Base-by-base conservation (phyloP, 352 stramenopile genomes). In the Stramenopiles sp. region DNA sequence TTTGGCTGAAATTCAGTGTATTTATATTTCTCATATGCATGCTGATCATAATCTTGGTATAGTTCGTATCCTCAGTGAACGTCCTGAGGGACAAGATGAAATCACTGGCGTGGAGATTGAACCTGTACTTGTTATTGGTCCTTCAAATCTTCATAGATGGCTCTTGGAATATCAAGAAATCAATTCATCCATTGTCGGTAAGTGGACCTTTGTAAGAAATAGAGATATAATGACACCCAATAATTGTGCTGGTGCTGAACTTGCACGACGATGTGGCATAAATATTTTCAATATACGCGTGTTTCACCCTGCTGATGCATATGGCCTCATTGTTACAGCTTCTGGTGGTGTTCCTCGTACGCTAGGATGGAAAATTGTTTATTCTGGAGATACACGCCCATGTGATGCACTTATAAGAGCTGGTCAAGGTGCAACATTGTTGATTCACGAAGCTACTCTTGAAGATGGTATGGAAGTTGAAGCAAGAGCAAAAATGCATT, bases 391-490 rank as follows among this genome's bases (percentile, higher is more conserved):
- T 23, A 46, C 19, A 3, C 26, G 35, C 7, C 47, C 46, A 0
- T 50, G 38, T 37, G 43, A 48, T 10, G 42, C 42, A 5, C 8
- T 49, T 7, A n/a, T 48, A 5, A 6, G 5, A 28, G 18, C 44
- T 18, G 21, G 20, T 17, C 6, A 17, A 5, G 52, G 54, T 23
- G 50, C 58, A 6, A 57, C 68, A 38, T 39, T 95, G 22, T 57
- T 95, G 7, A 78, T 95, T 41, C 81, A 95, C 46, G 81, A 96
- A 55, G 79, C 81, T 19, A 96, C 81, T 0, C 93, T 96, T 50
- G 78, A 92, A 45, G 69, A 93, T 53, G 63, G 61, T 32, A 68
- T 88, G 60, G 48, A 62, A 29, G 52, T 66, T 19, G 76, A 93
- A 46, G 81, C 81, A 10, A 62, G 73, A 28, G 56, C 76, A 19